Evolutionary conservation across 2,329 filamentous ascomycete genomes (phyloP), one percentile per base, ranked within the genome.

Genomic region (Botrytis deweyae): DNA sequence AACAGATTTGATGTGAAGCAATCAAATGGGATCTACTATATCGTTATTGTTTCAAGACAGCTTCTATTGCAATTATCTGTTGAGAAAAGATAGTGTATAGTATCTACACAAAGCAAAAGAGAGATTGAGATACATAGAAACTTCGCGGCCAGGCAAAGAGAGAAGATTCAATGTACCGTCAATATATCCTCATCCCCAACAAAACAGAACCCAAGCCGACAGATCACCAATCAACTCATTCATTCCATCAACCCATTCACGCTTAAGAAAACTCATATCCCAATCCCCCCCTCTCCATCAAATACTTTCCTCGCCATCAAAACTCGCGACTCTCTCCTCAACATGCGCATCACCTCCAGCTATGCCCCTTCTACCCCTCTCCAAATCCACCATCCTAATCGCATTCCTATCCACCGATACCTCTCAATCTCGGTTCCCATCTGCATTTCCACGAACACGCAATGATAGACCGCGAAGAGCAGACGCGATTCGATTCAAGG

Each of bases 251-350:
- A 58, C 18, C 1, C n/a, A 29, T 9, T 3, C 6, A 8, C 25
- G 0, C 6, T 4, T 0, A 18, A 29, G 1, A 29, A 9, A 29
- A 6, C 1, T 0, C 25, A 14, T 2, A n/a, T 52, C 0, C 4
- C 10, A 52, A 25, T 12, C 10, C 25, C 12, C 49, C 49, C 49
- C 49, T 52, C 25, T n/a, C 14, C 25, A 58, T 58, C 52, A 58
- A 58, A 58, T 29, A 18, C 14, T 58, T 2, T 58, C 52, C n/a
- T 58, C n/a, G 12, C 7, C 25, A 2, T 58, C 52, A 7, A 29
- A 58, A 58, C n/a, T 29, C 52, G n/a, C 12, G 14, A 58, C n/a
- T 58, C n/a, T 29, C n/a, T n/a, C n/a, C 25, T 52, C 25, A 29
- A 58, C n/a, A 18, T 14, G n/a, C 14, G n/a, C 14, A 29, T 16